Percentiles rank a stretch among this genome's conserved stretches.
These are phyloP conservation scores for Verticillium albo-atrum DNA, from an alignment of 2,329 filamentous ascomycete genomes.

Conservation along the genomic window DNA sequence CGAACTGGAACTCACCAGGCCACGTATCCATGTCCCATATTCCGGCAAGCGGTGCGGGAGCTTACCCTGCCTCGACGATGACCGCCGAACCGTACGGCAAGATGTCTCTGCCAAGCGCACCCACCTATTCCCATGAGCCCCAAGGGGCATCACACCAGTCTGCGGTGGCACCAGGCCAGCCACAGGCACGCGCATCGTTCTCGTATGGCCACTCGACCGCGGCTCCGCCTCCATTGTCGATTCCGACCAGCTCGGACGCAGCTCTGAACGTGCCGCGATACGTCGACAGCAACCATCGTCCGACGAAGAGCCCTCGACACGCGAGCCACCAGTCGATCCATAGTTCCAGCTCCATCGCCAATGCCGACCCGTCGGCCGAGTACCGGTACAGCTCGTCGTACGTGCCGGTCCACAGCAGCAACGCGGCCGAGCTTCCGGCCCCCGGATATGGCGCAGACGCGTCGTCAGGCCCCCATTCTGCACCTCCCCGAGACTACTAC, in stretches of 20 bases:
- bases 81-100: conserved; percentile 49
- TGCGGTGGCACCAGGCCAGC: conserved; percentile 48
- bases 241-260: conserved; percentile 29
- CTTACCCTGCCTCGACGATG: conserved; percentile 48
- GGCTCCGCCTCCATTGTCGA: conserved; percentile 41
- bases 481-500: conserved; percentile 47
- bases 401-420: conserved; percentile 25
- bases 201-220: conserved; percentile 48
- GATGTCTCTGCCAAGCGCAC: conserved; percentile 40
- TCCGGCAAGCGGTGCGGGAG: conserved; percentile 37
- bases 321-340: conserved; percentile 50
- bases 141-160: conserved; percentile 50
- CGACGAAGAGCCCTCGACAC: conserved; percentile 53
- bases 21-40: conserved; percentile 44
- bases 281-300: conserved; percentile 49
- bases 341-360: conserved; percentile 41
- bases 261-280: conserved; percentile 52
- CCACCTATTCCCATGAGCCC: conserved; percentile 27
- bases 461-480: conserved; percentile 19
- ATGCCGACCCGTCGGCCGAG: conserved; percentile 45
- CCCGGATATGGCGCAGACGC: conserved; percentile 25
- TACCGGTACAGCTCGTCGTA: conserved; percentile 52
- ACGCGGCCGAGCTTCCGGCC: conserved; percentile 25
- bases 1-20: conserved; percentile 47
- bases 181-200: conserved; percentile 49